These are phyloP conservation scores for Alternaria ventricosa DNA, from an alignment of 2,329 filamentous ascomycete genomes.

Conservation along the genomic window DNA sequence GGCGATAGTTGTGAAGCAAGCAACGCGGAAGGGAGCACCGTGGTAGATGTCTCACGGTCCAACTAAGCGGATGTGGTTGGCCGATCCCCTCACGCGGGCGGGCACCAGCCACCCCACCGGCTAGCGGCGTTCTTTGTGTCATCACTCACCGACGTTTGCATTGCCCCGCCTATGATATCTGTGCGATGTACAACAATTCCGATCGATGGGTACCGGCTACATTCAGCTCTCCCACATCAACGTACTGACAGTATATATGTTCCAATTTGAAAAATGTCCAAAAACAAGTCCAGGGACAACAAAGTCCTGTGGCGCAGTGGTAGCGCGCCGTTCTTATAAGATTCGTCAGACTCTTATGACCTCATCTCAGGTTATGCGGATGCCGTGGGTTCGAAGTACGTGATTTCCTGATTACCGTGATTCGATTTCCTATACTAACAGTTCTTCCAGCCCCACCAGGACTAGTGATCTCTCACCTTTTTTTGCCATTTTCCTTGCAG, in stretches of 20 bases:
- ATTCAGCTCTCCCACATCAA: fast-evolving
- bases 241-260: neutral
- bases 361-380: slow-evolving; percentile 51
- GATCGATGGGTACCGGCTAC: neutral
- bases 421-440: slow-evolving; percentile 12
- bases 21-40: neutral
- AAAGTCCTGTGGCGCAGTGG: slow-evolving; percentile 55
- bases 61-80: slow-evolving; percentile 22
- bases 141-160: slow-evolving; percentile 13
- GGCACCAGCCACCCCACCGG: slow-evolving; percentile 5
- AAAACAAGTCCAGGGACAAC: slow-evolving; percentile 24
- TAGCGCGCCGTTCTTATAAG: slow-evolving; percentile 59
- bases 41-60: slow-evolving; percentile 7
- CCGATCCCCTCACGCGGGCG: slow-evolving; percentile 4
- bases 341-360: slow-evolving; percentile 46
- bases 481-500: neutral
- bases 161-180: slow-evolving; percentile 8
- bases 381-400: slow-evolving; percentile 51
- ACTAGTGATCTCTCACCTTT: slow-evolving; percentile 10
- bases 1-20: neutral
- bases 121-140: slow-evolving; percentile 12
- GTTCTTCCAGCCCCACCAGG: slow-evolving; percentile 11
- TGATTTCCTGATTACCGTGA: neutral
- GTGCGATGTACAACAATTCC: neutral
- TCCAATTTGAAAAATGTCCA: slow-evolving; percentile 7